phyloP scores from a whole-genome alignment of 176 grass and related monocot species.

The Sorghum bicolor region DNA sequence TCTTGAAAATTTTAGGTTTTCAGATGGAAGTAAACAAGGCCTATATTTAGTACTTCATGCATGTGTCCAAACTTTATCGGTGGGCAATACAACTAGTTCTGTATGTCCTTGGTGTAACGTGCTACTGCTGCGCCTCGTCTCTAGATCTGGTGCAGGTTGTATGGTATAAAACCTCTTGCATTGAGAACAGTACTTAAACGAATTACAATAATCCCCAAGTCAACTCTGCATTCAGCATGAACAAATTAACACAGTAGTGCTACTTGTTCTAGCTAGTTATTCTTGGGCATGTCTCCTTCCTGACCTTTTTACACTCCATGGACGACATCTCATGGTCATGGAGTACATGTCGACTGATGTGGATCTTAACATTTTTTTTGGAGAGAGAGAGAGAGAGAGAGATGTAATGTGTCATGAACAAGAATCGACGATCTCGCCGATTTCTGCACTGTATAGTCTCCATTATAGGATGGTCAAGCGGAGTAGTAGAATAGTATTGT shows the following conservation, averaged over 20 bases:
- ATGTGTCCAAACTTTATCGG: too few relatives aligned
- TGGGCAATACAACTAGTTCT: not conserved
- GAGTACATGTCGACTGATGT: not conserved
- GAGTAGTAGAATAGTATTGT: not conserved
- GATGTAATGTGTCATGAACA: not conserved
- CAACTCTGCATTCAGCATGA: conserved; percentile 6
- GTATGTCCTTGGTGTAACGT: not conserved
- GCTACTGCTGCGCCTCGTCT: not conserved
- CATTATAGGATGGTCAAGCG: not conserved
- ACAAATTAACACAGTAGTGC: not conserved
- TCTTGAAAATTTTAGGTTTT: too few relatives aligned
- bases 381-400: too few relatives aligned
- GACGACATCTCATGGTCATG: not conserved
- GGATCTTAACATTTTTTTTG: too few relatives aligned
- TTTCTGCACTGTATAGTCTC: not conserved
- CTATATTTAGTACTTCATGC: too few relatives aligned
- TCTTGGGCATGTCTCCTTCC: not conserved
- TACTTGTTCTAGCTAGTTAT: not conserved
- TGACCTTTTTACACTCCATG: not conserved
- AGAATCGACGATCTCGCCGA: not conserved
- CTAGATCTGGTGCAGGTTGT: not conserved
- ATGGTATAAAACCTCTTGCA: not conserved
- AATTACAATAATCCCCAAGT: not conserved
- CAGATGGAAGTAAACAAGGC: too few relatives aligned
- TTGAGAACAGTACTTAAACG: not conserved